A percentile compares a stretch with the other conserved stretches of the same genome.
These are phyloP conservation scores for Copromyces sp. DNA, from an alignment of 495 filamentous ascomycete genomes.

Conservation along the genomic window DNA sequence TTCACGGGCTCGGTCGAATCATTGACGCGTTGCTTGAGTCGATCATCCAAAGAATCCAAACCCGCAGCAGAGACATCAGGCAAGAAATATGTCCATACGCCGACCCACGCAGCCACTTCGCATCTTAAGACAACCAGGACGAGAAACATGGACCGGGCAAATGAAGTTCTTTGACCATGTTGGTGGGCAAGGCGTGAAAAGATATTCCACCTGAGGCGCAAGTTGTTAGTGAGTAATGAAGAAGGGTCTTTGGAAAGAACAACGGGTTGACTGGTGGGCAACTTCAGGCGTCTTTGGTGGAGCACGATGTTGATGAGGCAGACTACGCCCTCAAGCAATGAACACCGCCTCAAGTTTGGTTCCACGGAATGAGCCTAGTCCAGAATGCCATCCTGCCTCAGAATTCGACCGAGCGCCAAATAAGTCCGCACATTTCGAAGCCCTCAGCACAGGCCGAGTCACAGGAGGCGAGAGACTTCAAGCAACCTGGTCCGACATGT, in stretches of 20 bases:
- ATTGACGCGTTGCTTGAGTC: conserved; percentile 4
- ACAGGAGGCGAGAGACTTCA: background rate
- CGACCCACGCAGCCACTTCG: conserved; percentile 32
- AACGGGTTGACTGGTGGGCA: background rate
- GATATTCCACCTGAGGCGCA: background rate
- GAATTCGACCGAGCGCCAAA: background rate
- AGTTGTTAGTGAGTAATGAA: background rate
- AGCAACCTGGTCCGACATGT: background rate
- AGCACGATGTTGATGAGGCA: background rate
- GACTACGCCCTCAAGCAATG: background rate
- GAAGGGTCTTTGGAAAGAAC: background rate
- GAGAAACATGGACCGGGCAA: conserved; percentile 24
- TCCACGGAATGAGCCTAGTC: background rate
- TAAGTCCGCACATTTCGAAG: background rate
- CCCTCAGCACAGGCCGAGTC: background rate
- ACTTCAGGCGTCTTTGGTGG: background rate
- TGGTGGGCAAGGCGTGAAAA: background rate
- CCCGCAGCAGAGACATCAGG: background rate
- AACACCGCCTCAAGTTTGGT: background rate
- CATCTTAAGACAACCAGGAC: conserved; percentile 33
- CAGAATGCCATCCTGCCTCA: background rate
- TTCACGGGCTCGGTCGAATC: conserved; percentile 7
- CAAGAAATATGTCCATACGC: conserved; percentile 27
- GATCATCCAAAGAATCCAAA: background rate
- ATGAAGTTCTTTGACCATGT: conserved; percentile 22